phyloP scores from a whole-genome alignment of 1,284 basidiomycete genomes.

The Melampsora abietis-canadensis region DNA sequence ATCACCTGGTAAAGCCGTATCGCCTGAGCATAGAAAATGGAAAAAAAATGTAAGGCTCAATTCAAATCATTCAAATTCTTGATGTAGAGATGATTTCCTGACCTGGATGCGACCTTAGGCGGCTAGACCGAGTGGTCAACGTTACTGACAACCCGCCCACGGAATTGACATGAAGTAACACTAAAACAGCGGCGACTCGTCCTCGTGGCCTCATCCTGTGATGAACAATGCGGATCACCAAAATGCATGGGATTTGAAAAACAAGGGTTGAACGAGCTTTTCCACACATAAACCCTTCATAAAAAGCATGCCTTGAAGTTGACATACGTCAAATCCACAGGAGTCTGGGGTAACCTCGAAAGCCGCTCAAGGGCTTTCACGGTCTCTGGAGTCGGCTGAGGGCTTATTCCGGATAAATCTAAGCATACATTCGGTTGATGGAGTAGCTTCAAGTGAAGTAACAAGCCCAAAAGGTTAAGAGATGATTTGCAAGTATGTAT shows the following conservation, averaged over 20 bases:
- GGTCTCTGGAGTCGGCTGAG: neutral
- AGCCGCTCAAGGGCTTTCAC: constrained; percentile 16
- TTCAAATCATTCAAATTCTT: neutral
- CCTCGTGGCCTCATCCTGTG: constrained; percentile 1
- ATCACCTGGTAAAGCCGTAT: constrained; percentile 33
- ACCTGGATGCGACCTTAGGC: constrained; percentile 33
- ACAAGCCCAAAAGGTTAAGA: no score
- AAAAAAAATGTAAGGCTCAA: neutral
- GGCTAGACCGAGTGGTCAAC: constrained; percentile 21
- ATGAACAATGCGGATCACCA: neutral
- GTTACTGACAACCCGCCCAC: constrained; percentile 20
- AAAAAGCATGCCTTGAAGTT: neutral
- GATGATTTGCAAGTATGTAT: no score
- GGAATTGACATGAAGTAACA: constrained; percentile 19
- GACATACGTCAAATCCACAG: constrained; percentile 22
- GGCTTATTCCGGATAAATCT: neutral
- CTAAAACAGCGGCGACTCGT: constrained; percentile 31
- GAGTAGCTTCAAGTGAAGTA: no score
- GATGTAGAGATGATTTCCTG: neutral
- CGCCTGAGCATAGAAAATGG: neutral
- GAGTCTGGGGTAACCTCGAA: constrained; percentile 1
- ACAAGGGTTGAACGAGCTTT: neutral
- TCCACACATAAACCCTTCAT: neutral
- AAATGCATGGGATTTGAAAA: neutral
- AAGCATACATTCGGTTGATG: neutral